A percentile compares a stretch with the other conserved stretches of the same genome.
Conservation (phyloP, 495 filamentous ascomycete genomes). For the Trichoderma parareesei region DNA sequence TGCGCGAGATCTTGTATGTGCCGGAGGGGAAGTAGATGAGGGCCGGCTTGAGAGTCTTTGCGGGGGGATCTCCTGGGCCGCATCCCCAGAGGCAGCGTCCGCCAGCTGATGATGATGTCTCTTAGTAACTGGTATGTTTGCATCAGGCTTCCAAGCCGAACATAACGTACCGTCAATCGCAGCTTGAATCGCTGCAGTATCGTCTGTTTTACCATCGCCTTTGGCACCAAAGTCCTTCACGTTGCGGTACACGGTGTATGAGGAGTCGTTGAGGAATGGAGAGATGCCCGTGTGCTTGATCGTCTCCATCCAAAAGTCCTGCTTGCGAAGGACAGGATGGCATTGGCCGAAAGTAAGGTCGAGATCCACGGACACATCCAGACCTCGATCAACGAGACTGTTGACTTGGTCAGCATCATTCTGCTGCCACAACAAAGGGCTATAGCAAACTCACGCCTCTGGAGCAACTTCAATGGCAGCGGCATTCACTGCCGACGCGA, state of each 20-base stretch:
- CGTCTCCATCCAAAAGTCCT: slow-evolving; percentile 1
- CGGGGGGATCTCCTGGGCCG: slow-evolving; percentile 20
- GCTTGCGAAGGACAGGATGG: not conserved
- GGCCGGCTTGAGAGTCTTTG: slow-evolving; percentile 1
- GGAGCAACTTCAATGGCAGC: not conserved
- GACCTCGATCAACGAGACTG: not conserved
- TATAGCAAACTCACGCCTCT: not conserved
- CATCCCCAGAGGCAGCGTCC: slow-evolving; percentile 4
- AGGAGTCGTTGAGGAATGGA: slow-evolving; percentile 1
- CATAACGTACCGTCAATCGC: slow-evolving; percentile 52
- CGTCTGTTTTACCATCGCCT: slow-evolving; percentile 71
- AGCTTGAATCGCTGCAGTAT: slow-evolving; percentile 73
- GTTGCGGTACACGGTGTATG: slow-evolving; percentile 70
- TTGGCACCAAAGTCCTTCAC: slow-evolving; percentile 73
- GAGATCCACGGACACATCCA: not conserved
- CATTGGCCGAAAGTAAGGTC: not conserved
- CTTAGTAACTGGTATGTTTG: not conserved
- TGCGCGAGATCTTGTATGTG: slow-evolving; percentile 53
- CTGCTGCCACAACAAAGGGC: not conserved
- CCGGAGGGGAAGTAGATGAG: slow-evolving; percentile 61
- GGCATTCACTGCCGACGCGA: not conserved
- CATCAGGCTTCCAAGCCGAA: too few species aligned
- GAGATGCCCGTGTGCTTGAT: slow-evolving; percentile 3
- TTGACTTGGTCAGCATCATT: not conserved
- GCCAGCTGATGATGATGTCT: not conserved